phyloP scores from a whole-genome alignment of 495 filamentous ascomycete genomes.

The Podospora comata region DNA sequence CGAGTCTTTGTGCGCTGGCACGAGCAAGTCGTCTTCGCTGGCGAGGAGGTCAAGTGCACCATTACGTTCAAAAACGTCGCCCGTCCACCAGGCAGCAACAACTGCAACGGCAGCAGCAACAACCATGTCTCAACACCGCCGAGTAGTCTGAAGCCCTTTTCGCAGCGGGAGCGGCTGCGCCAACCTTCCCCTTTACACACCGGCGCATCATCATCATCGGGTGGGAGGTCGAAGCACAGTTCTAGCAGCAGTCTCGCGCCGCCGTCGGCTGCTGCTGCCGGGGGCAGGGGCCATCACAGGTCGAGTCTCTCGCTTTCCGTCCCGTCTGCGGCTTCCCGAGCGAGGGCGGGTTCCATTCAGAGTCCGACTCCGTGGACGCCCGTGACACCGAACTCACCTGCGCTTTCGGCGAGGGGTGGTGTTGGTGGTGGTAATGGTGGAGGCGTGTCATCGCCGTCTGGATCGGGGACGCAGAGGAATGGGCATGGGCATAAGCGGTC shows the following conservation, averaged over 20 bases:
- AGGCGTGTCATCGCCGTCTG: neutral
- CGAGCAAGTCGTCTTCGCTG: slow-evolving; percentile 87
- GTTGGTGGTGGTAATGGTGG: slow-evolving; percentile 1
- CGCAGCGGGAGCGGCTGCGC: slow-evolving; percentile 20
- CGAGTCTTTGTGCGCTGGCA: slow-evolving; percentile 93
- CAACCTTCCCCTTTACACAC: slow-evolving; percentile 28
- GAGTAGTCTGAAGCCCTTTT: slow-evolving; percentile 10
- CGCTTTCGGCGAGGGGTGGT: neutral
- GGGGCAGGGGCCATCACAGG: slow-evolving; percentile 51
- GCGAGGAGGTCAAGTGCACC: slow-evolving; percentile 87
- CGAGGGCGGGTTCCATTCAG: slow-evolving; percentile 32
- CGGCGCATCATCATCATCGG: slow-evolving; percentile 7
- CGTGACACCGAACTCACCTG: slow-evolving; percentile 13
- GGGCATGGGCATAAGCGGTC: slow-evolving; percentile 63
- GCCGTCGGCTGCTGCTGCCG: slow-evolving; percentile 22
- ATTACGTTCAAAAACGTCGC: slow-evolving; percentile 92
- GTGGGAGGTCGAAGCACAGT: slow-evolving; percentile 17
- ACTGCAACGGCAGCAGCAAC: neutral
- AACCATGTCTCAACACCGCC: slow-evolving; percentile 1
- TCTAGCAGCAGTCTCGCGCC: slow-evolving; percentile 37
- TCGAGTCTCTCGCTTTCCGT: slow-evolving; percentile 58
- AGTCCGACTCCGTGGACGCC: slow-evolving; percentile 10
- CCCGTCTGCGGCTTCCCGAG: slow-evolving; percentile 41
- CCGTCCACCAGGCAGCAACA: slow-evolving; percentile 9
- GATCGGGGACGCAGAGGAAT: slow-evolving; percentile 24